These are phyloP conservation scores for Fusarium mexicanum DNA, from an alignment of 2,329 filamentous ascomycete genomes.

Conservation along the genomic window DNA sequence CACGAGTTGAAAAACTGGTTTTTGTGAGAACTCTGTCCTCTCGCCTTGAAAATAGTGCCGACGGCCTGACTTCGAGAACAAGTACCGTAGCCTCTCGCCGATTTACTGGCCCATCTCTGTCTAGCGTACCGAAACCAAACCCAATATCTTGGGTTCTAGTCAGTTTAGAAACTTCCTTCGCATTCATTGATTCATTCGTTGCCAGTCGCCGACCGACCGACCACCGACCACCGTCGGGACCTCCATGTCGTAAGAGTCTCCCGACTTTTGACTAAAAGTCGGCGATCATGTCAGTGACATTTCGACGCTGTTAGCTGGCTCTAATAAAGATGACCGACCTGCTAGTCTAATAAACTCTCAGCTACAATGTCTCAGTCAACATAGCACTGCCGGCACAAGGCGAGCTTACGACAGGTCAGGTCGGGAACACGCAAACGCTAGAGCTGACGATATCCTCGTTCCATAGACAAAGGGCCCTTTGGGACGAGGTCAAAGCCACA, in stretches of 20 bases:
- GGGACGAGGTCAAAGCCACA: slow-evolving; percentile 25
- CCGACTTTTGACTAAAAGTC: slow-evolving; percentile 5
- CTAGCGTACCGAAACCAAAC: neutral
- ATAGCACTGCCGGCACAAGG: neutral
- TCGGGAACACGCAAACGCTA: neutral
- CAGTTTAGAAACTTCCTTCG: neutral
- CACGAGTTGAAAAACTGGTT: slow-evolving; percentile 27
- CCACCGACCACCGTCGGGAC: neutral
- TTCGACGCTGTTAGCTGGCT: neutral
- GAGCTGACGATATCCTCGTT: slow-evolving; percentile 10
- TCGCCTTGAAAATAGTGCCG: slow-evolving; percentile 4
- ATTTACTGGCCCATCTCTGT: slow-evolving; percentile 17
- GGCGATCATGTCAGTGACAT: slow-evolving; percentile 29
- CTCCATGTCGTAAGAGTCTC: neutral
- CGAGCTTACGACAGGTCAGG: neutral
- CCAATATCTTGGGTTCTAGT: slow-evolving; percentile 21
- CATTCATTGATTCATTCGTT: neutral
- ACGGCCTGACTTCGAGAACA: neutral
- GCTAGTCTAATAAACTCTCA: slow-evolving; percentile 7
- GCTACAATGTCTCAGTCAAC: slow-evolving; percentile 15
- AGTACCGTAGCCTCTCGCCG: neutral
- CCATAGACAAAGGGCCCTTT: slow-evolving; percentile 8
- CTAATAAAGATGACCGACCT: neutral
- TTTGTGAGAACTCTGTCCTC: slow-evolving; percentile 1
- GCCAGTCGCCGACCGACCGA: neutral